These are phyloP conservation scores for Termitomyces eurrhizus DNA, from an alignment of 768 basidiomycete genomes.

Conservation along the genomic window DNA sequence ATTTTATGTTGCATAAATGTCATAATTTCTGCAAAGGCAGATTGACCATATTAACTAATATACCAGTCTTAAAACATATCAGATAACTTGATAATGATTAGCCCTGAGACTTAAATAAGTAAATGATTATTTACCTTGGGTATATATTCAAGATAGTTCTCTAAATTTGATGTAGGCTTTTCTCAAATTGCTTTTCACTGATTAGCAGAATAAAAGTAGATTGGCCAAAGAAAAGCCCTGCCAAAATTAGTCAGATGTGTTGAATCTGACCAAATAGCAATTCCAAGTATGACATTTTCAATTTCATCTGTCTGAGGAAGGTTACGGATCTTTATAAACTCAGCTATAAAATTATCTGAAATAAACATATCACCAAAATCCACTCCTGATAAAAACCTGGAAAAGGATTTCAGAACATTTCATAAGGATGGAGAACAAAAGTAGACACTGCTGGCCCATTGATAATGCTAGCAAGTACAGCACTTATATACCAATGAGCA, in stretches of 20 bases:
- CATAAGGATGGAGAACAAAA: slow-evolving; percentile 16
- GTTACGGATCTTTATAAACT: neutral
- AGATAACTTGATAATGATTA: slow-evolving; percentile 23
- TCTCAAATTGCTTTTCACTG: neutral
- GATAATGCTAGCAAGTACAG: slow-evolving; percentile 20
- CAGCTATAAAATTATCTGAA: neutral
- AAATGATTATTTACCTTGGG: neutral
- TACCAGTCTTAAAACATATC: neutral
- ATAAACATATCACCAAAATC: slow-evolving; percentile 1
- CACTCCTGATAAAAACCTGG: slow-evolving; percentile 1
- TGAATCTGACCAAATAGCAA: slow-evolving; percentile 32
- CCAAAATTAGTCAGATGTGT: slow-evolving; percentile 35
- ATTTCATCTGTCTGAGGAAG: neutral
- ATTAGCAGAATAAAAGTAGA: neutral
- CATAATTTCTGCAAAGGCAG: neutral
- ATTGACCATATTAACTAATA: neutral
- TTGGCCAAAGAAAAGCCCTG: slow-evolving; percentile 12
- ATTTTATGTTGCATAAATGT: neutral
- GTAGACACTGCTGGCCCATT: slow-evolving; percentile 7
- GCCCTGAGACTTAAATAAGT: slow-evolving; percentile 1
- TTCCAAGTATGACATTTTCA: neutral
- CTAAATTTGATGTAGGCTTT: neutral
- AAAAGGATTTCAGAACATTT: slow-evolving; percentile 13
- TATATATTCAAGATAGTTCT: neutral
- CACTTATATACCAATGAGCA: slow-evolving; percentile 19